A percentile compares a stretch with the other conserved stretches of the same genome.
These are phyloP conservation scores for Drosera capensis DNA, from an alignment of 148 eudicot species.

Conservation along the genomic window DNA sequence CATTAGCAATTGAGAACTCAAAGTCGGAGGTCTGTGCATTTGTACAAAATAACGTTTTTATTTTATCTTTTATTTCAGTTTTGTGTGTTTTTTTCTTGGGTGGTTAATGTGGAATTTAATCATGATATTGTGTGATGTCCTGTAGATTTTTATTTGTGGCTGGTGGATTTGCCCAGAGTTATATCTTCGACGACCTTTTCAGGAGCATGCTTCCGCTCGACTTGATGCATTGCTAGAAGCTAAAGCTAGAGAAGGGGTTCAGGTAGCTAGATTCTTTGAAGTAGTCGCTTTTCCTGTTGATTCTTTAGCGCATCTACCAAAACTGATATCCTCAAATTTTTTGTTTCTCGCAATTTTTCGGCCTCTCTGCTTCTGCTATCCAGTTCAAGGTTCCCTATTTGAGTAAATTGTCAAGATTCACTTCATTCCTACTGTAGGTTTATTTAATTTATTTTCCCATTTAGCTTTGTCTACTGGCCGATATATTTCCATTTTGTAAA, in stretches of 20 bases:
- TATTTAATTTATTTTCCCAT: background rate
- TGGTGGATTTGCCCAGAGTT: conserved; percentile 99
- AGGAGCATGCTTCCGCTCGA: conserved; percentile 53
- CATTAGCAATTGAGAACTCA: conserved; percentile 81
- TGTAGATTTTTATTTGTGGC: conserved; percentile 93
- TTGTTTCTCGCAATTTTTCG: too few relatives aligned
- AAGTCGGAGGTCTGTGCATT: conserved; percentile 67
- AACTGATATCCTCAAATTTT: too few relatives aligned
- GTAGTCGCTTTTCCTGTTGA: background rate
- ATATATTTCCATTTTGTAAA: too few relatives aligned
- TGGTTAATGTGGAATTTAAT: conserved; percentile 2
- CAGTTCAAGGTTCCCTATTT: too few relatives aligned
- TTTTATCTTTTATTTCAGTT: too few relatives aligned
- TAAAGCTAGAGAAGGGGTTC: conserved; percentile 94
- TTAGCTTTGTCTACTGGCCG: too few relatives aligned
- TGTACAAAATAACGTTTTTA: too few relatives aligned
- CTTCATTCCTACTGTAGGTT: too few relatives aligned
- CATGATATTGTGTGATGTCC: background rate
- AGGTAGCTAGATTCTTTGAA: conserved; percentile 28
- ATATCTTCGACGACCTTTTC: conserved; percentile 74
- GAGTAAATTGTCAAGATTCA: too few relatives aligned
- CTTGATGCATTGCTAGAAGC: conserved; percentile 86
- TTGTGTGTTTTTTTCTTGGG: too few relatives aligned
- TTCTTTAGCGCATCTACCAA: too few relatives aligned
- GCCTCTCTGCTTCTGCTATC: too few relatives aligned